Percentiles rank a stretch among this genome's conserved stretches.
These are phyloP conservation scores for Hypomyces rosellus DNA, from an alignment of 2,329 filamentous ascomycete species.

Conservation along the genomic window DNA sequence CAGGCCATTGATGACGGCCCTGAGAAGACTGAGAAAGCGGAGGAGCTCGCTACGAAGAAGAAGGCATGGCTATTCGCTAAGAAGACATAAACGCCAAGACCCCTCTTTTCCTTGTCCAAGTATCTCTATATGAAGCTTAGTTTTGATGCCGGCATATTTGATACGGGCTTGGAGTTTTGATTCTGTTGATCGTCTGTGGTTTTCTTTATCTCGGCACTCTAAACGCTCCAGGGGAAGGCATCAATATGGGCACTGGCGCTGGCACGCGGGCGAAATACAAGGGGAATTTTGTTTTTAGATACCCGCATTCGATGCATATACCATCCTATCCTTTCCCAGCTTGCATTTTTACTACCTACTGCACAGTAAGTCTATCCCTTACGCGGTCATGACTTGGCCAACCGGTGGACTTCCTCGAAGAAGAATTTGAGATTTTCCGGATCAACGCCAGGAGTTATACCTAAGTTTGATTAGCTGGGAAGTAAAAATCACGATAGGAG, in stretches of 20 bases:
- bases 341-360: not conserved
- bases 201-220: too few relatives aligned
- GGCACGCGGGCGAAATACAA: not conserved
- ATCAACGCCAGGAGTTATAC: constrained; percentile 90
- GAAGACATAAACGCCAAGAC: not conserved
- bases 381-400: constrained; percentile 38
- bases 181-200: too few relatives aligned
- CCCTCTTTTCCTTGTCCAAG: too few relatives aligned
- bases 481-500: not conserved
- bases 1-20: constrained; percentile 27
- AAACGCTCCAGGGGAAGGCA: too few relatives aligned
- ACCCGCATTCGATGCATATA: constrained; percentile 7
- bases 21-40: constrained; percentile 8
- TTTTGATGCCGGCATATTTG: too few relatives aligned
- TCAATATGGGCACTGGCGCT: not conserved
- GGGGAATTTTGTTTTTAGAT: constrained; percentile 3
- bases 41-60: not conserved
- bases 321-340: not conserved
- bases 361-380: not conserved
- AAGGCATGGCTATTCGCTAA: constrained; percentile 7
- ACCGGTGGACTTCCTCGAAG: constrained; percentile 82
- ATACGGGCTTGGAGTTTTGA: too few relatives aligned
- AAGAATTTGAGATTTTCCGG: constrained; percentile 91
- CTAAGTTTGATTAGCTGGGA: constrained; percentile 36
- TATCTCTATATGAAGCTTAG: too few relatives aligned